Percentiles rank a stretch among this genome's conserved stretches.
Conservation (phyloP, 176 grass and related monocot species). For the Rhynchospora pubera region DNA sequence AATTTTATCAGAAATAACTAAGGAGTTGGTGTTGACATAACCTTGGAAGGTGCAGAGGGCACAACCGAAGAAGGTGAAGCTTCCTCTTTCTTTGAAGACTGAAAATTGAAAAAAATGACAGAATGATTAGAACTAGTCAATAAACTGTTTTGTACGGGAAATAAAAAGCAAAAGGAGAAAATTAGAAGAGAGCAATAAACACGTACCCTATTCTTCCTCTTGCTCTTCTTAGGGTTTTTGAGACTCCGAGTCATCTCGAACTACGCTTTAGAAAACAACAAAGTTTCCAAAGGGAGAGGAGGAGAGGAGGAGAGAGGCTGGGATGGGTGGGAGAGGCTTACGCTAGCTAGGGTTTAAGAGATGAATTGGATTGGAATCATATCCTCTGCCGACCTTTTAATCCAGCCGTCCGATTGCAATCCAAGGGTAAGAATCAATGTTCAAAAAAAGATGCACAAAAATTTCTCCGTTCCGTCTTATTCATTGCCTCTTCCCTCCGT, state of each 20-base stretch:
- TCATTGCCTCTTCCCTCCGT: too few relatives aligned
- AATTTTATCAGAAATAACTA: background rate
- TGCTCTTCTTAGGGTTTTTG: constrained; percentile 43
- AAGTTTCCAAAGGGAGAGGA: background rate
- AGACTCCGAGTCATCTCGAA: constrained; percentile 36
- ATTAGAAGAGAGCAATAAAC: background rate
- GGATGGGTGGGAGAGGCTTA: too few relatives aligned
- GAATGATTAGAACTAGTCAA: background rate
- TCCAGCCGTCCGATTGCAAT: too few relatives aligned
- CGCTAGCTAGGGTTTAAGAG: too few relatives aligned
- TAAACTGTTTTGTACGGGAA: too few relatives aligned
- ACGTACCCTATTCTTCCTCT: constrained; percentile 45
- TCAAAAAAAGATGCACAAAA: too few relatives aligned
- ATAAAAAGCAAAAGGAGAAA: background rate
- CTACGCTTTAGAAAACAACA: background rate
- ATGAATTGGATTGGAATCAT: too few relatives aligned
- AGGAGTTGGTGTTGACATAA: background rate
- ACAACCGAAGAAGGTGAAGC: constrained; percentile 25
- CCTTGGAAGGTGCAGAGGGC: constrained; percentile 51
- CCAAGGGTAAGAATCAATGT: too few relatives aligned
- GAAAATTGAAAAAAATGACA: constrained; percentile 4
- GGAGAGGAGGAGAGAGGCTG: too few relatives aligned
- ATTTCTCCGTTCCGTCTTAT: too few relatives aligned
- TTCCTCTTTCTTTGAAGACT: constrained; percentile 25
- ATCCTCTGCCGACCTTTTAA: too few relatives aligned